Conservation (phyloP, 768 basidiomycete genomes). For the Lactarius deliciosus region DNA sequence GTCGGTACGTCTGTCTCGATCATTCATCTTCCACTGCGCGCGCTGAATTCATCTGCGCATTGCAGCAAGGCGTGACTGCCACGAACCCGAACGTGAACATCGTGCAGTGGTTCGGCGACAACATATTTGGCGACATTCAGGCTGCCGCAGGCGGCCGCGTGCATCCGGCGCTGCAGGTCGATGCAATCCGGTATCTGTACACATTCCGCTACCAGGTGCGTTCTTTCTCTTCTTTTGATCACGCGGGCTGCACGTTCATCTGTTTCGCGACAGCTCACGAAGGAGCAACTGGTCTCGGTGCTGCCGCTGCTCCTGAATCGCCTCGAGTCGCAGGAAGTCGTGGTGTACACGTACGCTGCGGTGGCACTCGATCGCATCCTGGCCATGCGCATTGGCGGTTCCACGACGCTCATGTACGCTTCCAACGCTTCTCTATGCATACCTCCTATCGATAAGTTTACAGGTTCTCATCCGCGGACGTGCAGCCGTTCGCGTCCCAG, state of each 20-base stretch:
- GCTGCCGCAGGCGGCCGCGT: constrained; percentile 57
- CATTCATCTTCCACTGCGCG: background rate
- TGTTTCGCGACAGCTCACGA: constrained; percentile 63
- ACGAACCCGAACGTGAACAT: constrained; percentile 91
- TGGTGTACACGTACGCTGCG: constrained; percentile 94
- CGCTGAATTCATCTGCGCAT: constrained; percentile 2
- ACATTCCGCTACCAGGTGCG: constrained; percentile 94
- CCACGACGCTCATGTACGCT: constrained; percentile 60
- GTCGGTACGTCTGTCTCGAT: constrained; percentile 51
- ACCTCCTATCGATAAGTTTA: background rate
- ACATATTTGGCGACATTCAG: constrained; percentile 85
- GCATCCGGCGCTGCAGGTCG: constrained; percentile 91
- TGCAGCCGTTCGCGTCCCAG: constrained; percentile 76
- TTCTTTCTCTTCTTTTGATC: background rate
- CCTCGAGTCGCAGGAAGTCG: constrained; percentile 81
- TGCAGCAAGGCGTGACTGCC: constrained; percentile 87
- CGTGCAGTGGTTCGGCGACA: constrained; percentile 91
- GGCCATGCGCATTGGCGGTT: constrained; percentile 78
- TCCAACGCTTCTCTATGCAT: background rate
- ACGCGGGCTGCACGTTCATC: constrained; percentile 1
- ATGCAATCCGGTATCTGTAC: constrained; percentile 91
- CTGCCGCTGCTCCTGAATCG: constrained; percentile 84
- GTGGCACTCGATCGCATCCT: constrained; percentile 97
- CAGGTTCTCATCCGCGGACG: constrained; percentile 87
- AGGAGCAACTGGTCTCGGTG: constrained; percentile 89